Evolutionary conservation across 352 stramenopile genomes (phyloP), one percentile per base, ranked within the genome.

Genomic region (Phytophthora uliginosa): DNA sequence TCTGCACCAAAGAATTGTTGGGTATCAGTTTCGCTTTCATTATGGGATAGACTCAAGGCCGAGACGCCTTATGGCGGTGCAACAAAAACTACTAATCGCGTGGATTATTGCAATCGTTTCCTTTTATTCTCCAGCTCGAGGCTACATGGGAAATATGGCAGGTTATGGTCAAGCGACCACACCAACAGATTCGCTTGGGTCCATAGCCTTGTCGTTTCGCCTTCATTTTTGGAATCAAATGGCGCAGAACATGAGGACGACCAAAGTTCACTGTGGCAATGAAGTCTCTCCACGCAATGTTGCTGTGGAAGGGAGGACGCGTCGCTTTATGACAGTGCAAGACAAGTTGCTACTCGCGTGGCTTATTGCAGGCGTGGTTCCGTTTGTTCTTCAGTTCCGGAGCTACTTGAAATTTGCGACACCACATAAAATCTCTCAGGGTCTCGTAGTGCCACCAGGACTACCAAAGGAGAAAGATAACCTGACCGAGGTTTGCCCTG

Each of bases 381-480:
- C 63, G 18, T 64, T 57, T 4, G 3, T 64, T 45, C 53, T 71
- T 3, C 63, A 64, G 17, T 10, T 70, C 18, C 40, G 45, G 5
- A 64, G 63, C 63, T 70, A 64, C 40, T 20, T 59, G 7, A 60
- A 64, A 10, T 56, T 53, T 10, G 33, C 38, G 18, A 63, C 56
- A 26, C 42, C 42, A 6, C 59, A 65, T 28, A 65, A 65, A 36
- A 65, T 57, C 7, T 40, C 52, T 4, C 42, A 51, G 18, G 26
- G 20, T 4, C 42, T 73, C 18, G 18, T 73, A 13, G 36, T 58
- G 0, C 66, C 33, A 22, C 22, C 20, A n/a, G 59, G 59, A 8
- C 8, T 36, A 6, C 22, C 28, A 3, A 56, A 54, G 9, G 13
- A 60, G n/a, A 63, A 17, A 2, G 15, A 40, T 6, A 48, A 51